Percentiles rank a stretch among this genome's conserved stretches.
Evolutionary conservation across 257 asterid genomes (phyloP).

Genomic region (Scutellaria barbata): DNA sequence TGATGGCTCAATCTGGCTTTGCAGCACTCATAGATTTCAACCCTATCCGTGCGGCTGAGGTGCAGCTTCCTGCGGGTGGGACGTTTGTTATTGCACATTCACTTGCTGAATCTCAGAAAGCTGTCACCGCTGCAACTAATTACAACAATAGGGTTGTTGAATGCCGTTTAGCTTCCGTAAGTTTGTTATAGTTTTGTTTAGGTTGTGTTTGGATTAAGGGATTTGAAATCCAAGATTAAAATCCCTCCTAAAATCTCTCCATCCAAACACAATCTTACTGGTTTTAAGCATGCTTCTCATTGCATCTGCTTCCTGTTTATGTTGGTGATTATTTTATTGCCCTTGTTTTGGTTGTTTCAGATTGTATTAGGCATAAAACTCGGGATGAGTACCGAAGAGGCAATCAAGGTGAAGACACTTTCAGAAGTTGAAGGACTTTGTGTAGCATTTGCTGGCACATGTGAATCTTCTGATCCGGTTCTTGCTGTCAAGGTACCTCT

Average conservation of each 20-base stretch:
- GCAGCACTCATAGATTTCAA: constrained; percentile 98
- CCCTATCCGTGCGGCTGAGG: constrained; percentile 86
- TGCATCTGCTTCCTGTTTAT: constrained; percentile 7
- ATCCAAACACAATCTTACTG: too few species aligned
- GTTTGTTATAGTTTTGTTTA: constrained; percentile 32
- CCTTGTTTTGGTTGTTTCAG: constrained; percentile 46
- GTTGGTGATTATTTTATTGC: constrained; percentile 6
- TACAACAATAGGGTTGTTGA: constrained; percentile 96
- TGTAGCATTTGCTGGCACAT: constrained; percentile 66
- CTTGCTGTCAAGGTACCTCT: constrained; percentile 75
- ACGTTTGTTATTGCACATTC: constrained; percentile 90
- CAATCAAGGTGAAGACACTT: constrained; percentile 73
- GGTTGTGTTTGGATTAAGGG: too few species aligned
- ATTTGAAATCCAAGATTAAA: too few species aligned
- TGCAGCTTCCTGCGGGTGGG: constrained; percentile 91
- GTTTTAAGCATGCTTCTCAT: neutral
- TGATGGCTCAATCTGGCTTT: constrained; percentile 91
- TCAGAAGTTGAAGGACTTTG: constrained; percentile 92
- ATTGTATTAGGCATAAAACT: constrained; percentile 81
- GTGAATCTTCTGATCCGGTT: constrained; percentile 82
- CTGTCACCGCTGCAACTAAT: constrained; percentile 93
- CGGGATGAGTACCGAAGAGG: constrained; percentile 80
- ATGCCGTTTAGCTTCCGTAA: constrained; percentile 91
- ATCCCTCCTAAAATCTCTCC: too few species aligned
- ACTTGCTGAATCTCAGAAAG: constrained; percentile 92